Evolutionary conservation across 179 eudicot genomes (phyloP), one percentile per base, ranked within the genome.

Genomic region (Silene coronaria): DNA sequence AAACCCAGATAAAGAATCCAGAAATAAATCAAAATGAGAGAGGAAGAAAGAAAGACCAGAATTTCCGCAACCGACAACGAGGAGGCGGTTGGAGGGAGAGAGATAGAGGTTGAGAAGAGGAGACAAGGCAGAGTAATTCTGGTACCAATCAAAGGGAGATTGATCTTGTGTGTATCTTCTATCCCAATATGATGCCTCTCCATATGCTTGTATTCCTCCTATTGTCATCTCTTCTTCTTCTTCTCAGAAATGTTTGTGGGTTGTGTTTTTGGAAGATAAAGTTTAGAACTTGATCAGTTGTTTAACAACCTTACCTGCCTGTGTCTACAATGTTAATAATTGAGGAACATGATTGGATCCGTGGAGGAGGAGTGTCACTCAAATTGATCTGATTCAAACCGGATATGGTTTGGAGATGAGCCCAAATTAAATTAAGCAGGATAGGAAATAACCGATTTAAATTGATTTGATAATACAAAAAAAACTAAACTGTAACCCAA

Each of bases 131-230:
- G 85, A 75, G 84, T 91, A 90, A 28, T 83, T 87, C 57, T 91
- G 95, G 85, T 91, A 91, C 97, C 97, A 91, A 77, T 91, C 97
- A 80, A 91, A 91, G 48, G 89, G 80, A 0, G 84, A 78, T 16
- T 79, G 57, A 17, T 91, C 92, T 22, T 84, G 75, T 10, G 81
- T 72, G 87, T 91, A 91, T 22, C 97, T 81, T 42, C 78, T 90
- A 81, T 91, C 87, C 97, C 97, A 91, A 69, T 91, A 91, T 74
- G 84, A 83, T 57, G 91, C 80, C 36, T 91, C 97, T 48, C 95
- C 97, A 74, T 91, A 91, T 0, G 89, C 90, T 22, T 91, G 91
- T 36, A 86, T 67, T 46, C 62, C 36, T 68, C 81, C 82, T 53
- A 76, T n/a, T 70, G 82, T 78, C 89, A 82, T 84, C 71, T 71